Conservation (phyloP, 208 protist genomes). For the Phytomonas francai region DNA sequence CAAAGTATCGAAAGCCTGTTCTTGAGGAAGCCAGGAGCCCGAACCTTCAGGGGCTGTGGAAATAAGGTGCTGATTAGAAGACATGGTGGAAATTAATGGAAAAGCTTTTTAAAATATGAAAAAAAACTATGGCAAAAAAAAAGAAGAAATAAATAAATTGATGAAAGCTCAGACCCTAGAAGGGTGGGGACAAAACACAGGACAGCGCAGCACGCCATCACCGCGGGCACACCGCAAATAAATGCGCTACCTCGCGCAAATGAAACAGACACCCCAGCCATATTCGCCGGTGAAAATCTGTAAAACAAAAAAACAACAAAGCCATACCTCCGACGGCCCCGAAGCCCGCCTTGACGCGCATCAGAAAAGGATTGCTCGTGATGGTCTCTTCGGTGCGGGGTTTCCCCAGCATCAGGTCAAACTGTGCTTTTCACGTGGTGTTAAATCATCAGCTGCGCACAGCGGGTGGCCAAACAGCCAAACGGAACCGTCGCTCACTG, state of each 20-base stretch:
- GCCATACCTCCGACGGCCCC: background rate
- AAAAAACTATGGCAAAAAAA: constrained; percentile 7
- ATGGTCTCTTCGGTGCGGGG: background rate
- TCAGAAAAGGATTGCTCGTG: background rate
- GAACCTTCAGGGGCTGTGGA: constrained; percentile 56
- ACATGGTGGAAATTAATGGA: constrained; percentile 32
- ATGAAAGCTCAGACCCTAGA: background rate
- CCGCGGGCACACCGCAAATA: background rate
- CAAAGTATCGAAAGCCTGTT: constrained; percentile 76
- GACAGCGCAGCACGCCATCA: background rate
- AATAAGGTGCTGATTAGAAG: constrained; percentile 59
- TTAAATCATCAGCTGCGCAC: background rate
- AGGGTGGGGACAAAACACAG: background rate
- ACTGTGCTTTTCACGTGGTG: background rate
- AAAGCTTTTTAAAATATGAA: constrained; percentile 8
- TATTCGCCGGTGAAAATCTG: background rate
- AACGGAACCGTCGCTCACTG: background rate
- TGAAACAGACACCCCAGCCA: background rate
- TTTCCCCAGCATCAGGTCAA: background rate
- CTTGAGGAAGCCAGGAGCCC: constrained; percentile 58
- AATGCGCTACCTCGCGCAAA: background rate
- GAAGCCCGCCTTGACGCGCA: background rate
- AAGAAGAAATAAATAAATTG: background rate
- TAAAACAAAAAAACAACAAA: background rate
- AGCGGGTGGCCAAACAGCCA: background rate